These are phyloP conservation scores for Polygonum maritimum DNA, from an alignment of 148 eudicot species.

Conservation along the genomic window DNA sequence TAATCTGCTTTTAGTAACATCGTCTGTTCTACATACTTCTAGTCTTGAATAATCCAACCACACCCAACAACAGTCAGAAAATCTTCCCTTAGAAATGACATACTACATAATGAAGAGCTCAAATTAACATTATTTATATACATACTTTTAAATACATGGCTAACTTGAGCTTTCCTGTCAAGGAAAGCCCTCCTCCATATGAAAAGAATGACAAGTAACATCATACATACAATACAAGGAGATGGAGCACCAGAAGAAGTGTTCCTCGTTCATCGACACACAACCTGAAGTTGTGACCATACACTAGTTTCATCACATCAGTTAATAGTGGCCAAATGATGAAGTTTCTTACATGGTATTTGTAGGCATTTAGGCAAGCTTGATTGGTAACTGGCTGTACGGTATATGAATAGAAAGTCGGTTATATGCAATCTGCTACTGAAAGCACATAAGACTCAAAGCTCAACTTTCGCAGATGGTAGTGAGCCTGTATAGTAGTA, in stretches of 20 bases:
- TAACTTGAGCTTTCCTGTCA: not conserved
- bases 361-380: not conserved
- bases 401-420: not conserved
- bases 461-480: constrained; percentile 51
- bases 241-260: not conserved
- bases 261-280: not conserved
- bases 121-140: constrained; percentile 1
- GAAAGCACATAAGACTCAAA: constrained; percentile 13
- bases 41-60: not conserved
- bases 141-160: not conserved
- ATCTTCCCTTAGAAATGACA: not conserved
- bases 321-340: not conserved
- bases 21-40: not conserved
- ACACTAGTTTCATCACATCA: not conserved
- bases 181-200: not conserved
- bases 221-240: constrained; percentile 1
- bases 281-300: not conserved
- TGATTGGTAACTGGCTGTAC: not conserved
- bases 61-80: not conserved
- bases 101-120: not conserved
- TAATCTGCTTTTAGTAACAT: not conserved
- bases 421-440: not conserved
- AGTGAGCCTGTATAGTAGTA: constrained; percentile 35
- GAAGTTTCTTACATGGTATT: not conserved
- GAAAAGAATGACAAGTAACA: not conserved